Evolutionary conservation across 495 filamentous ascomycete genomes (phyloP).

Genomic region (Trichoderma reesei): DNA sequence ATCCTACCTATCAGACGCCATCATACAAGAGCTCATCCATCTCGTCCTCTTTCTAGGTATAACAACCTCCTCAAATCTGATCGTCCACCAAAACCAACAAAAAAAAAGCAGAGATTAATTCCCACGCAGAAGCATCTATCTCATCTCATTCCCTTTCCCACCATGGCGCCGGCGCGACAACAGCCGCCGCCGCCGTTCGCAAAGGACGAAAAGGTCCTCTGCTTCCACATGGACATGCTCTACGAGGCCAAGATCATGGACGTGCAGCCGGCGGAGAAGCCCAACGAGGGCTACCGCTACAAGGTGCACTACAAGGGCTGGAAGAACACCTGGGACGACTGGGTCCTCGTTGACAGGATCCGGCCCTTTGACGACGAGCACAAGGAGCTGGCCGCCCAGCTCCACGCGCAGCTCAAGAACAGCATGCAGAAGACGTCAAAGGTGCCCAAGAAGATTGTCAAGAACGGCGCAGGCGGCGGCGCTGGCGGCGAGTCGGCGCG

Average conservation of each 20-base stretch:
- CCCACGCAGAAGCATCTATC: background rate
- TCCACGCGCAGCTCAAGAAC: slow-evolving; percentile 45
- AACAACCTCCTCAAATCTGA: too few relatives aligned
- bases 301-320: slow-evolving; percentile 98
- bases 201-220: slow-evolving; percentile 90
- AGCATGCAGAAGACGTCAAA: slow-evolving; percentile 37
- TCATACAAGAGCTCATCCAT: background rate
- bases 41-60: background rate
- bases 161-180: slow-evolving; percentile 32
- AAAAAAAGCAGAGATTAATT: too few relatives aligned
- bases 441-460: slow-evolving; percentile 43
- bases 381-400: slow-evolving; percentile 64
- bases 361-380: slow-evolving; percentile 94
- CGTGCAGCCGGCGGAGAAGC: slow-evolving; percentile 52
- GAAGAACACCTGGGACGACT: slow-evolving; percentile 99
- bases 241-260: slow-evolving; percentile 97
- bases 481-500: slow-evolving; percentile 65
- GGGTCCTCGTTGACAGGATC: slow-evolving; percentile 89
- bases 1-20: background rate
- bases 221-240: slow-evolving; percentile 91
- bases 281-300: slow-evolving; percentile 69
- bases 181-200: slow-evolving; percentile 48
- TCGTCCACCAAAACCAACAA: too few relatives aligned
- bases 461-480: too few relatives aligned
- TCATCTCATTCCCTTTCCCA: background rate